Conservation (phyloP, 2,329 filamentous ascomycete genomes). For the Monilinia fructigena region DNA sequence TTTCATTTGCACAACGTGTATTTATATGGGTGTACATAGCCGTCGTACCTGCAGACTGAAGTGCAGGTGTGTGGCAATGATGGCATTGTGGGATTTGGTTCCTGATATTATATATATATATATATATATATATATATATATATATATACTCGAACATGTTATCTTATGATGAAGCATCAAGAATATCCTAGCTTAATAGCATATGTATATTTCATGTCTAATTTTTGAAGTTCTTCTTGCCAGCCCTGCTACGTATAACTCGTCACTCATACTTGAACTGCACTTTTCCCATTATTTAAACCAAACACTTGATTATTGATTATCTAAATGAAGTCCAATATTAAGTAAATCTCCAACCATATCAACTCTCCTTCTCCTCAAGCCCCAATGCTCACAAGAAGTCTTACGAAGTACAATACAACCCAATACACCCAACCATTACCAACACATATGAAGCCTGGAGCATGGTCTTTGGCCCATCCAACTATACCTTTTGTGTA, state of each 20-base stretch:
- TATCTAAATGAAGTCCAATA: slow-evolving; percentile 11
- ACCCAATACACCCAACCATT: neutral
- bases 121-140: too few species aligned
- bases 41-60: slow-evolving; percentile 15
- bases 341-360: neutral
- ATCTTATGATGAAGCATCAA: too few species aligned
- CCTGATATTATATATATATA: too few species aligned
- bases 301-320: neutral
- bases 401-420: slow-evolving; percentile 9
- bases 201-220: too few species aligned
- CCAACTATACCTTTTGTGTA: neutral
- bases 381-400: slow-evolving; percentile 3
- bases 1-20: neutral
- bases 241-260: neutral
- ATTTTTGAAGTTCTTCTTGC: too few species aligned
- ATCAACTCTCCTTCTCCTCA: neutral
- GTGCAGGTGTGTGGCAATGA: neutral
- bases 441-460: slow-evolving; percentile 8
- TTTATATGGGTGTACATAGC: slow-evolving; percentile 6
- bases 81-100: neutral
- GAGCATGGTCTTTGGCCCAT: neutral
- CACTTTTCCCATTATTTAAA: neutral
- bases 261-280: neutral
- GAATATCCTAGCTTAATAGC: too few species aligned
- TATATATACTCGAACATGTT: too few species aligned